Percentiles rank a stretch among this genome's conserved stretches.
phyloP scores from a whole-genome alignment of 75 land plant genomes.

The Selaginella moellendorffii region DNA sequence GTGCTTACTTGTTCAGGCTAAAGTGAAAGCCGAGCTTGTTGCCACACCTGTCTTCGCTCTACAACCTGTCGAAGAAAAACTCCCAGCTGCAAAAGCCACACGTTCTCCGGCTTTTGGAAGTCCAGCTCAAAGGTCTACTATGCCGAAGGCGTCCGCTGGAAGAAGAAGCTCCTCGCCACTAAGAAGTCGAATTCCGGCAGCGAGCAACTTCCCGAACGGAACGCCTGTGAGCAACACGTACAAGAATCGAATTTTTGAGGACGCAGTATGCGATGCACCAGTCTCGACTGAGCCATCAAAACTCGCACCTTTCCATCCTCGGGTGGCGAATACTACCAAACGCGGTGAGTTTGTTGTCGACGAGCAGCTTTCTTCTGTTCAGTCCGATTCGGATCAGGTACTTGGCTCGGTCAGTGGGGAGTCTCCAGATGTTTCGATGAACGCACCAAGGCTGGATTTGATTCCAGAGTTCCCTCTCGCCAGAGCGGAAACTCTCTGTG shows the following conservation, averaged over 20 bases:
- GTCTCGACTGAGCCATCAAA: not conserved
- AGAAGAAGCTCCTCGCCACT: not conserved
- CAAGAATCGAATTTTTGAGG: not conserved
- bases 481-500: conserved; percentile 35
- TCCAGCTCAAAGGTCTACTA: not conserved
- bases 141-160: not conserved
- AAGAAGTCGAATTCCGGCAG: not conserved
- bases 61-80: not conserved
- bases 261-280: not conserved
- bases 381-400: not conserved
- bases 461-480: conserved; percentile 63
- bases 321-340: not conserved
- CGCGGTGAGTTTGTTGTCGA: no score
- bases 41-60: not conserved
- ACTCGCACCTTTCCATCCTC: not conserved
- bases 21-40: not conserved
- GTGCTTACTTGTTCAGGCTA: not conserved
- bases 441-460: conserved; percentile 63
- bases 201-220: not conserved
- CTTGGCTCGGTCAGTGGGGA: not conserved
- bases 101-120: not conserved
- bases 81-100: not conserved
- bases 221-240: not conserved
- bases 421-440: conserved; percentile 75
- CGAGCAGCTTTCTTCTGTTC: not conserved